Conservation (phyloP, 495 filamentous ascomycete species). For the Penicillium taxi region DNA sequence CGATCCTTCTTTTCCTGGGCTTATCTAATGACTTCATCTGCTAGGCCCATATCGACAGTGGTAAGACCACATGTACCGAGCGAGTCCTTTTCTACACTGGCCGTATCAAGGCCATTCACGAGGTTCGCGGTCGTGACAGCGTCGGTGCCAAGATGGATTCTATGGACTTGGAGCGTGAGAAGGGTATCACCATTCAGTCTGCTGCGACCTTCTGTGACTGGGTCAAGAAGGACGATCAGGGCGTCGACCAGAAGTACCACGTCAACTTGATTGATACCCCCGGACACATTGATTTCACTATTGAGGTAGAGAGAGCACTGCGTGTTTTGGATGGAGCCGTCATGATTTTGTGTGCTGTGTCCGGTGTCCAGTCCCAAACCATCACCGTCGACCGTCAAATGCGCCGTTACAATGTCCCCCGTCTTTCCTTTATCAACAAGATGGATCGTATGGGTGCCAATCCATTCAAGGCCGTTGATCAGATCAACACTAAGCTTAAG, state of each 20-base stretch:
- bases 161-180: conserved; percentile 96
- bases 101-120: conserved; percentile 92
- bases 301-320: conserved; percentile 95
- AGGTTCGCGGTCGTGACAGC: conserved; percentile 90
- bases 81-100: conserved; percentile 98
- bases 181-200: conserved; percentile 98
- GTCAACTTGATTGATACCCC: conserved; percentile 99
- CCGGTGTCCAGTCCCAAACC: conserved; percentile 94
- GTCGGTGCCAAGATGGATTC: conserved; percentile 99
- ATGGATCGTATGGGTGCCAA: conserved; percentile 99
- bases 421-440: conserved; percentile 97
- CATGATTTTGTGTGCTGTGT: conserved; percentile 97
- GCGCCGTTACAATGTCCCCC: conserved; percentile 93
- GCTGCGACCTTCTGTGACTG: conserved; percentile 98
- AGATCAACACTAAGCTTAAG: conserved; percentile 93
- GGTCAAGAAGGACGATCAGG: conserved; percentile 68
- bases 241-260: conserved; percentile 83
- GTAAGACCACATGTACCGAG: conserved; percentile 96
- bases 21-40: conserved; percentile 8
- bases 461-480: conserved; percentile 93
- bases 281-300: conserved; percentile 98
- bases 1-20: neutral
- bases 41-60: conserved; percentile 96
- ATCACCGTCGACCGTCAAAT: conserved; percentile 99
- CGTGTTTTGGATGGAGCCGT: conserved; percentile 94